Base-by-base conservation (phyloP, 164 flowering plant genomes). In the Amborella trichopoda region DNA sequence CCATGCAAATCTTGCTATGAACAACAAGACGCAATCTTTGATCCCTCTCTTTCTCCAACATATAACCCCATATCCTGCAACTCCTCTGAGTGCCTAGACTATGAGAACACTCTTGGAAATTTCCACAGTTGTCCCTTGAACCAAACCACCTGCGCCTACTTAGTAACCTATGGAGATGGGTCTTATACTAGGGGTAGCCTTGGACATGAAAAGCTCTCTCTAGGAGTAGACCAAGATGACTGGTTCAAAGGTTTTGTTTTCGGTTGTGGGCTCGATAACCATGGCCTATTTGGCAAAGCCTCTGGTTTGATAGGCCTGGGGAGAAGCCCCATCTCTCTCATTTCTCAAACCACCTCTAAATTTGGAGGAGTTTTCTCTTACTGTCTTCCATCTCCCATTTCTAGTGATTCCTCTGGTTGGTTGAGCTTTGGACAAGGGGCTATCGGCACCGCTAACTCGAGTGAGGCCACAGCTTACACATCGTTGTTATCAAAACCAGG, bases 311-410 rank as follows among this genome's bases (percentile, higher is more conserved):
- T 89, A 72, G 97, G 93, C 0, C 53, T 89, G 0, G 93, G 95
- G 50, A 72, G 77, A 50, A 80, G 78, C 41, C 54, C 52, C 17
- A 60, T 84, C 6, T 84, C 97, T 10, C 26, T 89, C 49, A 52
- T 82, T 52, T 63, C 84, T 30, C 97, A 89, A 53, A 75, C 85
- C 22, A 44, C 39, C 4, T 21, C 51, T 2, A 8, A 55, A 0
- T 84, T 80, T 49, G 77, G 74, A 5, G 90, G 93, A 6, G 71
- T 80, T 55, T 84, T 89, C 71, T 84, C 93, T 6, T 89, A 89
- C 51, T 89, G 95, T 52, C 66, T 89, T 24, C 94, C 97, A 23
- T 61, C 75, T 4, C 53, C 69, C n/a, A 70, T 67, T 6, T 24
- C 62, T 17, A 64, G 54, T 16, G 44, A 28, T 21, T 53, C 63